Base-by-base conservation (phyloP, 345 rosid species). In the Eucalyptus erythrocorys region DNA sequence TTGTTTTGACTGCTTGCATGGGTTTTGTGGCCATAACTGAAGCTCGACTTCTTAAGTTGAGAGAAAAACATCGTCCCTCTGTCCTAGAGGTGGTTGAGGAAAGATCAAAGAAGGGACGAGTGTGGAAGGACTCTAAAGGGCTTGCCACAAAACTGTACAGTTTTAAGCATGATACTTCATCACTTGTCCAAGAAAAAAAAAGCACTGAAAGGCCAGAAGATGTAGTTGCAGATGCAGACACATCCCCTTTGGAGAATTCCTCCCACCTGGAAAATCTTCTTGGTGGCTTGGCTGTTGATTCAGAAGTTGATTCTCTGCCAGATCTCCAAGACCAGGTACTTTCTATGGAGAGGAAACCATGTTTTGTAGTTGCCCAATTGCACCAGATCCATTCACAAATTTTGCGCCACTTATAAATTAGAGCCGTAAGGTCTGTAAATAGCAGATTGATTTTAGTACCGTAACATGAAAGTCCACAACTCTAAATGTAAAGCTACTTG, bases 321-420 rank as follows among this genome's bases (percentile, higher is more conserved):
- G 97, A 96, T 94, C 98, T 94, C 91, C 97, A 97, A 91, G 99
- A 97, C 55, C 98, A 94, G 98, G 99, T 98, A 88, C 30, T 40
- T 76, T 64, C 24, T 76, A 42, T 76, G 47, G 82, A 34, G 45
- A 76, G 47, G 47, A 76, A 76, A 76, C 27, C 82, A 37, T 76
- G 45, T 37, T 76, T 40, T 76, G 27, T 11, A 76, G 47, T 40
- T 76, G 47, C 84, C 27, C 82, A 40, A 76, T 76, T 12, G 6
- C 24, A 21, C 27, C 13, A 76, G 84, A 76, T 76, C 84, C 84
- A 40, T 76, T 76, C 47, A 76, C 30, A 76, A 76, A 37, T 76
- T 22, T 15, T 40, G 47, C 84, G 30, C 82, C 47, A 40, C 42
- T 40, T 76, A 76, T 76, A 40, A 27, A 30, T 30, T 61, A 61